Base-by-base conservation (phyloP, 1,284 basidiomycete genomes). In the Dichomitus squalens region DNA sequence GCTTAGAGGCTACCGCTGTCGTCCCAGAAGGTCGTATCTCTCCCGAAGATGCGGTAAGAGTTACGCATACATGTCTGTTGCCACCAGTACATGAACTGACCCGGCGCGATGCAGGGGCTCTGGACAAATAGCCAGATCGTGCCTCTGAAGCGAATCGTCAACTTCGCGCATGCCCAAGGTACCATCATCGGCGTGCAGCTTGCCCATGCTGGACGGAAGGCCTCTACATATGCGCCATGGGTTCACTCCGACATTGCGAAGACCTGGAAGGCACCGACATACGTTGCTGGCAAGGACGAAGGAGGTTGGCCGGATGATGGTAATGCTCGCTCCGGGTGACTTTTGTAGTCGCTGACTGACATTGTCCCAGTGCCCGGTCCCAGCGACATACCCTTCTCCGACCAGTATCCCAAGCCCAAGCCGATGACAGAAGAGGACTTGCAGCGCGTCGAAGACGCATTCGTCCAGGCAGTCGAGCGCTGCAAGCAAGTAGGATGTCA, bases 201-300 rank as follows among this genome's bases (percentile, higher is more conserved):
- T 14, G 85, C 84, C 0, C 93, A 95, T 66, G 90, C 90, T 0
- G 92, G 92, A 0, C 76, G 92, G 25, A 94, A 94, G 73, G 86
- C 86, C 0, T 82, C 81, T 8, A 80, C 76, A 0, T 64, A 76
- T 11, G 77, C 83, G 1, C 85, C 87, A 0, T 90, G 85, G 85
- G 72, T 86, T 25, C 75, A 75, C 60, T 65, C 64, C 14, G 68
- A 72, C 38, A 48, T 68, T 7, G 68, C 72, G 20, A 64, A 65
- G 52, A 67, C 68, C 9, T 56, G 64, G 25, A 60, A 46, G 14
- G 64, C 70, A 4, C 38, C 54, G 7, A 65, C 53, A 5, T 61
- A 65, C 44, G 52, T 68, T 11, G 79, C 80, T 4, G 65, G 73
- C n/a, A 77, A 79, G 58, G 78, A 77, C 31, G 78, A 77, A 20